Percentiles rank a stretch among this genome's conserved stretches.
Conservation (phyloP, 2,329 filamentous ascomycete genomes). For the Diatrype stigma region DNA sequence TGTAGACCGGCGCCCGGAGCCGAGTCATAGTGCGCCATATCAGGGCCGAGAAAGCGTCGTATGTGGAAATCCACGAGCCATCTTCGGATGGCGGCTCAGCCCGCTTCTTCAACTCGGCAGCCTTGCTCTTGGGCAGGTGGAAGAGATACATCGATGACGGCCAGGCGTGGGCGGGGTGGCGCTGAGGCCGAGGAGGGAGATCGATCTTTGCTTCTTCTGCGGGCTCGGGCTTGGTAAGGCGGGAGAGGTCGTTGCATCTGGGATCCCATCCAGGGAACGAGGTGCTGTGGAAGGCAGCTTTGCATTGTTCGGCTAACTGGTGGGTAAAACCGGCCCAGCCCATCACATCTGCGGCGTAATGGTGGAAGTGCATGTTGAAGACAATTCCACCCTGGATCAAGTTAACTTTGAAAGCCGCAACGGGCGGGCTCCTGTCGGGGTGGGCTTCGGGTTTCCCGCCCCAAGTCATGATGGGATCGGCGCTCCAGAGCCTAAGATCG, state of each 20-base stretch:
- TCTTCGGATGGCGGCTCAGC: constrained; percentile 26
- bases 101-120: constrained; percentile 33
- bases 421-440: constrained; percentile 25
- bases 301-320: constrained; percentile 40
- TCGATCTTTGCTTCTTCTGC: constrained; percentile 24
- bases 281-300: constrained; percentile 24
- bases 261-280: constrained; percentile 31
- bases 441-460: constrained; percentile 34
- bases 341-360: constrained; percentile 38
- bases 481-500: constrained; percentile 29
- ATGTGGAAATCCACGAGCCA: constrained; percentile 40
- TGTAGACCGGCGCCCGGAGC: constrained; percentile 30
- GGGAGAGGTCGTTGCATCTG: constrained; percentile 28
- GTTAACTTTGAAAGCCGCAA: constrained; percentile 36
- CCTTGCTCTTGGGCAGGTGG: constrained; percentile 41
- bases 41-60: constrained; percentile 39
- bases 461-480: constrained; percentile 36
- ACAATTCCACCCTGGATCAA: constrained; percentile 37
- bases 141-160: constrained; percentile 30
- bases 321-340: constrained; percentile 33
- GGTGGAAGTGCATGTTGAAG: constrained; percentile 37
- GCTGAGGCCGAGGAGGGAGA: constrained; percentile 18
- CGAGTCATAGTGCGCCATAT: constrained; percentile 36
- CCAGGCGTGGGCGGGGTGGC: constrained; percentile 22
- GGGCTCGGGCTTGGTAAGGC: constrained; percentile 23